Percentiles rank a stretch among this genome's conserved stretches.
phyloP scores from a whole-genome alignment of 2,329 filamentous ascomycete genomes.

The Davidsoniella virescens region DNA sequence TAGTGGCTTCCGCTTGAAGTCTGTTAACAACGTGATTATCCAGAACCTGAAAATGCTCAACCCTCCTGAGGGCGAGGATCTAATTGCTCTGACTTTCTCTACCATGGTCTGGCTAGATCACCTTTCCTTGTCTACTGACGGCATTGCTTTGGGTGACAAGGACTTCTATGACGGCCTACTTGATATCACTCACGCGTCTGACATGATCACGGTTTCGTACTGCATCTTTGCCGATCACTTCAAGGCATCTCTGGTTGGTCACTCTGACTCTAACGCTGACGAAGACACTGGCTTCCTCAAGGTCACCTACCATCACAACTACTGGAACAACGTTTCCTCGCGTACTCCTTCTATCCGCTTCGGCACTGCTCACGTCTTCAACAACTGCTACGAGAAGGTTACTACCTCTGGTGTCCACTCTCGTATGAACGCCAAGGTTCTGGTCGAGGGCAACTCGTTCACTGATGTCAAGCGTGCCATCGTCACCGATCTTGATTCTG shows the following conservation, averaged over 20 bases:
- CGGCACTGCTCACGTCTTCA: constrained; percentile 38
- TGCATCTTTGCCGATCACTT: constrained; percentile 28
- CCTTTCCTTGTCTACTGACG: constrained; percentile 24
- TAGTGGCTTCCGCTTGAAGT: constrained; percentile 31
- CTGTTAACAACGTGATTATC: constrained; percentile 36
- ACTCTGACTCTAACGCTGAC: constrained; percentile 39
- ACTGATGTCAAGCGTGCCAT: constrained; percentile 26
- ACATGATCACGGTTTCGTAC: constrained; percentile 27
- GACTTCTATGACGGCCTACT: constrained; percentile 29
- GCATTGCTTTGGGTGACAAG: constrained; percentile 22
- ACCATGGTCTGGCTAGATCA: constrained; percentile 34
- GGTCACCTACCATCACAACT: constrained; percentile 45
- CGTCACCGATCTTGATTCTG: constrained; percentile 27
- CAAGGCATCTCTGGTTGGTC: constrained; percentile 44
- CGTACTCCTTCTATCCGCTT: constrained; percentile 44
- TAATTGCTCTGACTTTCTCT: constrained; percentile 31
- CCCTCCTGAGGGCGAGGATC: constrained; percentile 32
- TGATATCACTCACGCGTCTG: constrained; percentile 28
- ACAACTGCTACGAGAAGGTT: constrained; percentile 29
- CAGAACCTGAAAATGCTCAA: constrained; percentile 38
- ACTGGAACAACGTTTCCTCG: constrained; percentile 43
- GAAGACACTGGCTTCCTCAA: constrained; percentile 42
- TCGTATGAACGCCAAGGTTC: constrained; percentile 33
- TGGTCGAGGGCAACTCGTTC: constrained; percentile 36
- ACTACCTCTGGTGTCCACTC: constrained; percentile 34